A percentile compares a stretch with the other conserved stretches of the same genome.
Conservation (phyloP, 139 green algal species). For the Ulvella scutata region DNA sequence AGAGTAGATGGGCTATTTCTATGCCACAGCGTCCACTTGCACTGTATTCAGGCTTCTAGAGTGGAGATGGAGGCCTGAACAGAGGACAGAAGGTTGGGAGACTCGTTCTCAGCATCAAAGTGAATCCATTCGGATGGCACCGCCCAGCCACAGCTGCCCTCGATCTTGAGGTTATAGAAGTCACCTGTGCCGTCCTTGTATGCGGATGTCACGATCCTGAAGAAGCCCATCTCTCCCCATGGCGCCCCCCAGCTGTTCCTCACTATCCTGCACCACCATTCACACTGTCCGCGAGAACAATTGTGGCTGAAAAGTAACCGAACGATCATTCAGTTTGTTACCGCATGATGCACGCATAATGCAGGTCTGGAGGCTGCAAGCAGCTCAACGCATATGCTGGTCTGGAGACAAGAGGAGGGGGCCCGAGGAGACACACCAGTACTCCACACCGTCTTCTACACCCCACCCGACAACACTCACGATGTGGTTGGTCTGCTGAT, state of each 20-base stretch:
- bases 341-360: too few relatives aligned
- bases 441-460: conserved; percentile 43
- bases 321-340: too few relatives aligned
- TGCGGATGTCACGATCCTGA: conserved; percentile 47
- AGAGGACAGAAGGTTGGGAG: too few relatives aligned
- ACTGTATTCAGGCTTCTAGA: too few relatives aligned
- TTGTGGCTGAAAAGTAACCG: too few relatives aligned
- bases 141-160: conserved; percentile 44
- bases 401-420: too few relatives aligned
- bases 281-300: too few relatives aligned
- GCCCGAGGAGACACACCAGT: conserved; percentile 25
- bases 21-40: too few relatives aligned
- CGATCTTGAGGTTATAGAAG: conserved; percentile 57
- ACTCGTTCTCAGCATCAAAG: not conserved
- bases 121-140: not conserved
- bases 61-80: too few relatives aligned
- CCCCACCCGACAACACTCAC: conserved; percentile 75
- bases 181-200: conserved; percentile 29
- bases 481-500: conserved; percentile 61
- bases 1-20: too few relatives aligned
- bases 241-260: conserved; percentile 62
- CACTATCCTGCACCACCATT: conserved; percentile 40
- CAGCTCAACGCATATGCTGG: too few relatives aligned
- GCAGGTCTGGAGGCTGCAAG: too few relatives aligned
- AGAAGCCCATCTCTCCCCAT: conserved; percentile 62